A percentile compares a stretch with the other conserved stretches of the same genome.
Conservation (phyloP, 495 filamentous ascomycete species). For the Cercophora sp. region DNA sequence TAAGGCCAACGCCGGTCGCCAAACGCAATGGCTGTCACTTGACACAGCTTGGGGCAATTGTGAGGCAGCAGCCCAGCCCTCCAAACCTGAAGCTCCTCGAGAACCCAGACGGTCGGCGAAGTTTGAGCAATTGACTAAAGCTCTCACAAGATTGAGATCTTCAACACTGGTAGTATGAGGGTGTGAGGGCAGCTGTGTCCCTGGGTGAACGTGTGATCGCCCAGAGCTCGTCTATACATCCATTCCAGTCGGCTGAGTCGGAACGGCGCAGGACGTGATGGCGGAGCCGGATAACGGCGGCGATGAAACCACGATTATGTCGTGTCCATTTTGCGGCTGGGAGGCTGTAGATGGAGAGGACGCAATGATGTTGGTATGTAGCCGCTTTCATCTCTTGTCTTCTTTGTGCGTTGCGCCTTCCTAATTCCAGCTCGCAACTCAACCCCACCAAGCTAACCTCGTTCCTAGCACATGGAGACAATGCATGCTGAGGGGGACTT, state of each 20-base stretch:
- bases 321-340: conserved; percentile 33
- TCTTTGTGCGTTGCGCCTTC: neutral
- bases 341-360: conserved; percentile 21
- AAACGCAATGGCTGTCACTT: conserved; percentile 11
- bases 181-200: no score
- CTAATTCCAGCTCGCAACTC: neutral
- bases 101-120: no score
- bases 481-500: conserved; percentile 50
- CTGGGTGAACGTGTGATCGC: no score
- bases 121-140: no score
- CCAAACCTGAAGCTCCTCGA: no score
- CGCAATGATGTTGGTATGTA: conserved; percentile 28
- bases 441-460: neutral
- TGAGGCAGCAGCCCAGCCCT: neutral
- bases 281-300: neutral
- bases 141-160: no score
- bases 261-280: no score
- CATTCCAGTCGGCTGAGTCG: no score
- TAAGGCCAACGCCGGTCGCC: neutral
- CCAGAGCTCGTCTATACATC: no score
- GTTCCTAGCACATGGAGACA: conserved; percentile 53
- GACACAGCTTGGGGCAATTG: conserved; percentile 4
- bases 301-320: conserved; percentile 3
- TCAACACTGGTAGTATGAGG: no score
- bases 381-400: neutral